These are phyloP conservation scores for Vaccinium macrocarpon DNA, from an alignment of 148 eudicot species.

Conservation along the genomic window DNA sequence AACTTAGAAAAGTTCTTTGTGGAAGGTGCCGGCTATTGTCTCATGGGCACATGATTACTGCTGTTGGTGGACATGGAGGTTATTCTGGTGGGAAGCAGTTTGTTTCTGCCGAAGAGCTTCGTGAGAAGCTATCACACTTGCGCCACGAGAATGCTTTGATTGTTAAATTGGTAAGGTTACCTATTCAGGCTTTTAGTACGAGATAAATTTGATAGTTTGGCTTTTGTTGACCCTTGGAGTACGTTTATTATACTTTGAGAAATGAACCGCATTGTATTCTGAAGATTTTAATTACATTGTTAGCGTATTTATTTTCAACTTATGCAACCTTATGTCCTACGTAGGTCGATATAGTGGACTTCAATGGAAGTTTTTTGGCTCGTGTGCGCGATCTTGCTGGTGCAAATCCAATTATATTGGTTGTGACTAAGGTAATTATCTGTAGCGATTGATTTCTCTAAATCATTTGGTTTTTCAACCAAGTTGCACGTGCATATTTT, in stretches of 20 bases:
- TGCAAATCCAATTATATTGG: constrained; percentile 94
- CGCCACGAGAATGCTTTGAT: constrained; percentile 85
- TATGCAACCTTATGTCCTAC: constrained; percentile 3
- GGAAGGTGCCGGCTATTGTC: constrained; percentile 91
- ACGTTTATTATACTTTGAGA: background rate
- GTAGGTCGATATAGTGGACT: constrained; percentile 95
- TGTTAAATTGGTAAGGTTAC: constrained; percentile 68
- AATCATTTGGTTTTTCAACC: constrained; percentile 1
- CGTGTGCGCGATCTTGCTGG: constrained; percentile 94
- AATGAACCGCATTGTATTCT: background rate
- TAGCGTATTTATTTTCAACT: background rate
- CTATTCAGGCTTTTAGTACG: background rate
- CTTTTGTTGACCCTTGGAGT: background rate
- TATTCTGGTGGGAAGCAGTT: constrained; percentile 94
- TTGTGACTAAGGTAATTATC: constrained; percentile 73
- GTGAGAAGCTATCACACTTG: constrained; percentile 87
- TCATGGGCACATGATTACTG: constrained; percentile 97
- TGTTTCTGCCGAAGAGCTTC: constrained; percentile 87
- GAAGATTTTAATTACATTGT: constrained; percentile 10
- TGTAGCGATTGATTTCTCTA: background rate
- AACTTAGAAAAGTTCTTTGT: constrained; percentile 73
- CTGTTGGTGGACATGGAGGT: constrained; percentile 98
- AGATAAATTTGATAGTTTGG: background rate
- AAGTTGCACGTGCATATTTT: constrained; percentile 12
- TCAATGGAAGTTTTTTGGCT: constrained; percentile 91